Base-by-base conservation (phyloP, 2,329 filamentous ascomycete species). In the Penicillium sp. region DNA sequence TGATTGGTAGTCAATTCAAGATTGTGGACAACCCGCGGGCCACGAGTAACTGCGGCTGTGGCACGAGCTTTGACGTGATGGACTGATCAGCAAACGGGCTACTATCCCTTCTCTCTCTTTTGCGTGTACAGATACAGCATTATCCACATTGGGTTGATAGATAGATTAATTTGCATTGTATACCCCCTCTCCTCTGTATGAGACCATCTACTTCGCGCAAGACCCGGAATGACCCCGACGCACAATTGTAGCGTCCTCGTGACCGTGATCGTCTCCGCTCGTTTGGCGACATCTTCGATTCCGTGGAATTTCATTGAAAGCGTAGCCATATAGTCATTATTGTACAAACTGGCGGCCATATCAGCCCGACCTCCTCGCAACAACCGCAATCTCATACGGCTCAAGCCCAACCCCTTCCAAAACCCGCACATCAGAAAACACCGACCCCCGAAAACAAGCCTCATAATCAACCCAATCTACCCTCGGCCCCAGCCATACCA, bases 51-150 rank as follows among this genome's bases (percentile, higher is more conserved):
- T 99, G 95, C 80, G 95, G 95, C 1, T 99, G 95, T 77, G 95
- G 95, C 7, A 97, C 94, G 15, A 98, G 94, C 74, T 99, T 99
- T 77, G 95, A 98, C 78, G 92, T 98, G 66, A 92, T 93, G 73
- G 85, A 74, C 88, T 73, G 59, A 65, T 56, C 8, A 31, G 6
- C 8, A 31, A 31, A 10, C 31, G 31, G 31, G 7, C 31, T 10
- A 31, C 31, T 31, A 28, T 28, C 25, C 25, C 25, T 10, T 31
- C 8, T 31, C 31, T 53, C 57, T 51, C 48, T 57, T 41, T 57
- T 52, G 57, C 62, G 49, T 63, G 64, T 63, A 55, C 57, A 65
- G 59, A 62, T 59, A 62, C 45, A 45, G 49, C 62, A 62, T 63
- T 54, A 15, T 52, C 37, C 55, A 38, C 28, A 50, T 57, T 54